Evolutionary conservation across 169 alveolate species (phyloP).

Genomic region (Eimeria necatrix): DNA sequence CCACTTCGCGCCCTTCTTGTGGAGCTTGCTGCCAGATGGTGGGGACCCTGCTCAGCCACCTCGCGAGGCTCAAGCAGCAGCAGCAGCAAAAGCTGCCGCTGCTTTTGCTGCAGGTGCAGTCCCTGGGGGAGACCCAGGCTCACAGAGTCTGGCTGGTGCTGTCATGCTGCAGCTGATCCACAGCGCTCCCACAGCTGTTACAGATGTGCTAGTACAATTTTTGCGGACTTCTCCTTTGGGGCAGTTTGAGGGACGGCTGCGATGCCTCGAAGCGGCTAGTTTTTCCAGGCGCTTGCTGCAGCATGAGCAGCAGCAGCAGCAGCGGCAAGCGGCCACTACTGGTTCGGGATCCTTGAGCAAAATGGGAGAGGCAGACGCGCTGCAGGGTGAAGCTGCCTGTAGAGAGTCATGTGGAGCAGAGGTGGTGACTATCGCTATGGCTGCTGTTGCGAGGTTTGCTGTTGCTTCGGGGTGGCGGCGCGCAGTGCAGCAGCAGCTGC

Average conservation of each 20-base stretch:
- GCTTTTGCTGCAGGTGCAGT: neutral
- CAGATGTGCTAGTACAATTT: conserved; percentile 77
- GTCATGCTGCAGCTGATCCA: conserved; percentile 52
- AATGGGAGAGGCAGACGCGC: neutral
- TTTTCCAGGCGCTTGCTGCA: conserved; percentile 7
- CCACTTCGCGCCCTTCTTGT: conserved; percentile 75
- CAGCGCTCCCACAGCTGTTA: conserved; percentile 27
- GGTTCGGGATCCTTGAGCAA: neutral
- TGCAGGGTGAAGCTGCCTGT: neutral
- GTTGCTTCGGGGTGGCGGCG: conserved; percentile 78
- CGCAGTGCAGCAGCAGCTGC: conserved; percentile 78
- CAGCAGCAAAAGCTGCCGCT: conserved; percentile 36
- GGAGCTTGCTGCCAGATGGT: conserved; percentile 51
- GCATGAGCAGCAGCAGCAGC: neutral
- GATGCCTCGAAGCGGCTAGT: conserved; percentile 13
- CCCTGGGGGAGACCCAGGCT: neutral
- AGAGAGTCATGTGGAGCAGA: neutral
- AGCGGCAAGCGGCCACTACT: neutral
- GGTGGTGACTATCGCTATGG: conserved; percentile 43
- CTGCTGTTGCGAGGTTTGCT: conserved; percentile 74
- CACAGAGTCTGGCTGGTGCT: conserved; percentile 39
- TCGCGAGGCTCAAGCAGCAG: neutral
- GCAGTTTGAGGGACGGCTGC: conserved; percentile 77
- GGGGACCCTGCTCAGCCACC: conserved; percentile 50
- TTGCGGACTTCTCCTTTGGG: conserved; percentile 78